phyloP scores from a whole-genome alignment of 2,329 filamentous ascomycete genomes.

The Lachnellula hyalina region DNA sequence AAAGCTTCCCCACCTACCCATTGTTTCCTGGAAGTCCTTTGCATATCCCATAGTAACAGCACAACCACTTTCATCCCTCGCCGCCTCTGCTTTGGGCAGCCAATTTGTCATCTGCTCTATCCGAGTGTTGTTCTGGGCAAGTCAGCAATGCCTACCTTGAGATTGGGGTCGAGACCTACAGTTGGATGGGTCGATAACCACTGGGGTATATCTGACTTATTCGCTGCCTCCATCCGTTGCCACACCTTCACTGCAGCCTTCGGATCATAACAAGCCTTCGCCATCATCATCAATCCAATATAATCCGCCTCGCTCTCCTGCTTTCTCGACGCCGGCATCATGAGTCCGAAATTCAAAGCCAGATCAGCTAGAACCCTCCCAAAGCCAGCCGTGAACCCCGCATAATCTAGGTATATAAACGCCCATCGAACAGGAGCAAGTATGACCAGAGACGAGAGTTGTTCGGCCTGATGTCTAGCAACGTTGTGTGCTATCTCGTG shows the following conservation, averaged over 20 bases:
- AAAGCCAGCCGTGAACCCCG: conserved; percentile 21
- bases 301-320: conserved; percentile 78
- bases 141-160: conserved; percentile 8
- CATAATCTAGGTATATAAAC: conserved; percentile 31
- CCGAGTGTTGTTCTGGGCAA: conserved; percentile 50
- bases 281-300: conserved; percentile 79
- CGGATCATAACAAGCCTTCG: conserved; percentile 72
- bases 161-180: conserved; percentile 38
- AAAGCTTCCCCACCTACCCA: neutral
- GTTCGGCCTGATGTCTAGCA: conserved; percentile 63
- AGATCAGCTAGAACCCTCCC: conserved; percentile 22
- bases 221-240: conserved; percentile 56
- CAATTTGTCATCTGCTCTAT: conserved; percentile 61
- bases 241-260: conserved; percentile 61
- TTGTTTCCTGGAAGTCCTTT: neutral
- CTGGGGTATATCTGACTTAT: conserved; percentile 54
- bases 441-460: conserved; percentile 39
- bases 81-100: conserved; percentile 52
- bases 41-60: conserved; percentile 4
- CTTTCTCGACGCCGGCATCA: conserved; percentile 60
- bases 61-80: conserved; percentile 50
- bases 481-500: conserved; percentile 78
- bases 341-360: conserved; percentile 55
- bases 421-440: conserved; percentile 35
- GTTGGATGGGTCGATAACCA: conserved; percentile 74